These are phyloP conservation scores for Tylopilus sp. DNA, from an alignment of 1,284 basidiomycete genomes.

Conservation along the genomic window DNA sequence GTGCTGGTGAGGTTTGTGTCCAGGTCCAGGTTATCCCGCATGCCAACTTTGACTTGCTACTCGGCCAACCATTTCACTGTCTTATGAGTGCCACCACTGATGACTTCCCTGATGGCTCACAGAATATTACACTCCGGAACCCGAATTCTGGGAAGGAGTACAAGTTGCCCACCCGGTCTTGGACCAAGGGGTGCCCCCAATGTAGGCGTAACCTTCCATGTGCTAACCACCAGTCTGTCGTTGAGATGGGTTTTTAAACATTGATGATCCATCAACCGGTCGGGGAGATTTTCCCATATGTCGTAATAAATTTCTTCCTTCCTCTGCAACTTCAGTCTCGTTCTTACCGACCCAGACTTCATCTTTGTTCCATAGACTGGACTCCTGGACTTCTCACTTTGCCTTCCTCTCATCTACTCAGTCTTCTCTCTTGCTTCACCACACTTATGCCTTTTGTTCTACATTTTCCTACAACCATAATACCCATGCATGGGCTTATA, in stretches of 20 bases:
- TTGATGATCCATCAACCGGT: conserved; percentile 5
- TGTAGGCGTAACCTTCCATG: neutral
- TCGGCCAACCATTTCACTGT: conserved; percentile 6
- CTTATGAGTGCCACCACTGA: neutral
- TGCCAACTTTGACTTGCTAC: conserved; percentile 15
- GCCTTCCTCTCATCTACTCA: neutral
- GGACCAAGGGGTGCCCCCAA: neutral
- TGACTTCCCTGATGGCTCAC: neutral
- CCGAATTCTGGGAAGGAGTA: no score
- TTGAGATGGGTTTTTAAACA: conserved; percentile 18
- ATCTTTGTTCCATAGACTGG: no score
- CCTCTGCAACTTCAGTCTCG: no score
- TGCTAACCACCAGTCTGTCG: neutral
- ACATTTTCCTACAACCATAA: neutral
- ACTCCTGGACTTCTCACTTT: no score
- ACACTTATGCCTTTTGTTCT: neutral
- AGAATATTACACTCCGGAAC: no score
- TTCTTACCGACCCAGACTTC: no score
- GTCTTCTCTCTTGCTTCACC: neutral
- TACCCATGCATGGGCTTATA: neutral
- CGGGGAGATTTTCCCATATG: neutral
- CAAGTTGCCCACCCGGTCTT: no score
- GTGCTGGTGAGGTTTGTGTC: neutral
- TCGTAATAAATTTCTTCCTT: neutral
- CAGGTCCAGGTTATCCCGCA: neutral